A percentile compares a stretch with the other conserved stretches of the same genome.
These are phyloP conservation scores for Rhodomyrtus tomentosa DNA, from an alignment of 345 rosid species.

Conservation along the genomic window DNA sequence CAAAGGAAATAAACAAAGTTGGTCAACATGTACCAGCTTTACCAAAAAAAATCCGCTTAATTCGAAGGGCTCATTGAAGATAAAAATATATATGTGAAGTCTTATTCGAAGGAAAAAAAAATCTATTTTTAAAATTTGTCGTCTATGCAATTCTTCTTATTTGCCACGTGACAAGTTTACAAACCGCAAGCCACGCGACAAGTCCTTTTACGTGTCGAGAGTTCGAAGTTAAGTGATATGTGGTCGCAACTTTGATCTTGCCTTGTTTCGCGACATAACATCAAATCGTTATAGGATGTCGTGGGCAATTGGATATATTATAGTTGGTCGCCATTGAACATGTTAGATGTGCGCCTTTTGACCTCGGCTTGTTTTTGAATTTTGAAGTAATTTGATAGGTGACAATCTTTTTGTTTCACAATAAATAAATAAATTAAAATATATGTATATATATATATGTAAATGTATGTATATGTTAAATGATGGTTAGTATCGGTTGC, in stretches of 20 bases:
- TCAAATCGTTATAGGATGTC: background rate
- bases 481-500: background rate
- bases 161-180: background rate
- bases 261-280: background rate
- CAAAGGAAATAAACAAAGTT: background rate
- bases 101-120: background rate
- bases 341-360: background rate
- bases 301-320: background rate
- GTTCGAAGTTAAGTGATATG: background rate
- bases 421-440: background rate
- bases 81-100: background rate
- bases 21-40: background rate
- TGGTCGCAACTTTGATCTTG: background rate
- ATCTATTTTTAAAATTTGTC: background rate
- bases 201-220: background rate
- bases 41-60: too few relatives aligned
- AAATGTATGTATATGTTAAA: too few relatives aligned
- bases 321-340: background rate
- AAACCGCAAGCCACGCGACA: background rate
- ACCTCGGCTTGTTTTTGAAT: background rate
- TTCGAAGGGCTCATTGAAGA: background rate
- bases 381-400: background rate
- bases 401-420: rapidly evolving
- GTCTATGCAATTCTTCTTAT: rapidly evolving
- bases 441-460: too few relatives aligned